A percentile compares a stretch with the other conserved stretches of the same genome.
Conservation (phyloP, 225 moss, liverwort and hornwort genomes). For the Takakia lepidozioides region DNA sequence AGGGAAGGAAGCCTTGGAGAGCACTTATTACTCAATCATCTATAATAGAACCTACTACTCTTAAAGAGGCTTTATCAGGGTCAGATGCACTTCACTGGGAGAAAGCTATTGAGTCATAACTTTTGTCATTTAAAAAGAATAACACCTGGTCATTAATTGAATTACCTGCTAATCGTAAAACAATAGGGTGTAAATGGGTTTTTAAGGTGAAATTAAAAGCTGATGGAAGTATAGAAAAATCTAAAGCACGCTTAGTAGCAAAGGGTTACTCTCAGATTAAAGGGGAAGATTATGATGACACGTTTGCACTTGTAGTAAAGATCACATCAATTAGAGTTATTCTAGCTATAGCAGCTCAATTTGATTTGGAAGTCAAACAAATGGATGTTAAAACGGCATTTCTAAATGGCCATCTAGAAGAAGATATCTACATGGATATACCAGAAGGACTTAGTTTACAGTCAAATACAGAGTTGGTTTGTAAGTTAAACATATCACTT, state of each 20-base stretch:
- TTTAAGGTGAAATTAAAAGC: slow-evolving; percentile 1
- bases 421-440: slow-evolving; percentile 6
- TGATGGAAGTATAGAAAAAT: background rate
- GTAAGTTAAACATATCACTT: slow-evolving; percentile 1
- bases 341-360: background rate
- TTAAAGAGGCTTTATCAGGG: background rate
- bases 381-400: slow-evolving; percentile 5
- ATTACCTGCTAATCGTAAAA: background rate
- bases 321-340: background rate
- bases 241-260: slow-evolving; percentile 4
- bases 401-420: background rate
- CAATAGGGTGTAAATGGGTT: background rate
- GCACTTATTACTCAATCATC: too few relatives aligned
- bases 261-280: slow-evolving; percentile 3
- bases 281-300: background rate
- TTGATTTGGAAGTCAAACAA: slow-evolving; percentile 5
- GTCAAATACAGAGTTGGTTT: background rate
- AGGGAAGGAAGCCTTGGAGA: too few relatives aligned
- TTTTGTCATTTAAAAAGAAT: background rate
- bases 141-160: background rate
- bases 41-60: background rate
- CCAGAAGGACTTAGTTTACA: background rate
- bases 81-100: background rate
- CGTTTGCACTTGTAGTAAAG: slow-evolving; percentile 4
- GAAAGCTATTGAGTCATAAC: background rate